Percentiles rank a stretch among this genome's conserved stretches.
These are phyloP conservation scores for Colletotrichum tropicale DNA, from an alignment of 2,329 filamentous ascomycete genomes.

Conservation along the genomic window DNA sequence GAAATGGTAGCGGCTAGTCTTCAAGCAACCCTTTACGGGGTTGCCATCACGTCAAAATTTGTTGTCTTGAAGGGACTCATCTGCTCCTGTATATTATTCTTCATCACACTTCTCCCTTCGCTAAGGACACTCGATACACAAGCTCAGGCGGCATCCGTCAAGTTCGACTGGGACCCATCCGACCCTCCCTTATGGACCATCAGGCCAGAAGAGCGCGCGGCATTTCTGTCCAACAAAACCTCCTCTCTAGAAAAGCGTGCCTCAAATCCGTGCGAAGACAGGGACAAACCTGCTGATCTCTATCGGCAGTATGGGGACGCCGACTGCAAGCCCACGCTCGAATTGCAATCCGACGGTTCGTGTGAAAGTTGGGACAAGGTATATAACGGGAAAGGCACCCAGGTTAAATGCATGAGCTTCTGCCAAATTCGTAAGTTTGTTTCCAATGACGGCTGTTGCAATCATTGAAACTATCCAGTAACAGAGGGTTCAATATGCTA, in stretches of 20 bases:
- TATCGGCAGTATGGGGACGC: neutral
- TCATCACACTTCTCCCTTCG: neutral
- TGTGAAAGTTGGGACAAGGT: neutral
- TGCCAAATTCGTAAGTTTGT: neutral
- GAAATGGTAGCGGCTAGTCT: neutral
- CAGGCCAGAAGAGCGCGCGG: neutral
- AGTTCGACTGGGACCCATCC: neutral
- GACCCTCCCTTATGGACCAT: neutral
- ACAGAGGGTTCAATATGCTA: neutral
- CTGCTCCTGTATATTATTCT: neutral
- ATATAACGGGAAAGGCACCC: neutral
- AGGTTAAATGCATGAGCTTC: neutral
- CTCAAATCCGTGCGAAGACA: neutral
- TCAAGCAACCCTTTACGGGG: neutral
- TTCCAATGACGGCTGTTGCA: accelerated
- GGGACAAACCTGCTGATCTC: neutral
- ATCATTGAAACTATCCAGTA: neutral
- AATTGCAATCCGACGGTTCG: neutral
- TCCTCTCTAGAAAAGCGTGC: neutral
- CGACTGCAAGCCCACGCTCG: neutral
- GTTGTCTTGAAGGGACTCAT: neutral
- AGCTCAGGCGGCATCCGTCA: neutral
- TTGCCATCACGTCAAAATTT: neutral
- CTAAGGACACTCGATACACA: neutral
- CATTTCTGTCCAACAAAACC: neutral